phyloP scores from a whole-genome alignment of 768 basidiomycete species.

The Naganishia vishniacii region DNA sequence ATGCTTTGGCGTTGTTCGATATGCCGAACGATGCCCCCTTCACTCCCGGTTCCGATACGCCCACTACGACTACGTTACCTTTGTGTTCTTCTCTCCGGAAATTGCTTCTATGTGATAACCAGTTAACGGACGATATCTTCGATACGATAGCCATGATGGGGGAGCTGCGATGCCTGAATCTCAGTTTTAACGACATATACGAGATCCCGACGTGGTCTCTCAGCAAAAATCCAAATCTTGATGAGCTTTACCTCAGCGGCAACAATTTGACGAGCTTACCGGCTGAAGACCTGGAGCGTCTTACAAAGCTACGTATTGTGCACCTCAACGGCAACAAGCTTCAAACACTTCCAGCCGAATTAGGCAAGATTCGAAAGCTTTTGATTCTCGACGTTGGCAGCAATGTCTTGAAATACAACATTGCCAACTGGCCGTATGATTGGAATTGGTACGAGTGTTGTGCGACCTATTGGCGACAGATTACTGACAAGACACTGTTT shows the following conservation, averaged over 20 bases:
- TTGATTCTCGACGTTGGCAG: constrained; percentile 84
- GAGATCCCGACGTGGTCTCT: constrained; percentile 77
- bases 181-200: constrained; percentile 90
- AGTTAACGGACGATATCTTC: constrained; percentile 70
- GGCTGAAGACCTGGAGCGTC: constrained; percentile 72
- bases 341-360: constrained; percentile 82
- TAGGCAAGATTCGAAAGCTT: constrained; percentile 73
- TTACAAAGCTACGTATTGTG: constrained; percentile 65
- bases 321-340: constrained; percentile 92
- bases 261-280: constrained; percentile 86
- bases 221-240: constrained; percentile 60
- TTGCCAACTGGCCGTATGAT: constrained; percentile 96
- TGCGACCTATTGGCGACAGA: not conserved
- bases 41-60: not conserved
- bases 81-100: constrained; percentile 67
- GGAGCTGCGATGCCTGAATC: constrained; percentile 73
- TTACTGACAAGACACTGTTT: constrained; percentile 53
- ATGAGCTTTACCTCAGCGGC: constrained; percentile 90
- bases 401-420: constrained; percentile 91
- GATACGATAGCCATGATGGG: constrained; percentile 68
- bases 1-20: constrained; percentile 13
- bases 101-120: constrained; percentile 86
- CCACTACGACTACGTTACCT: constrained; percentile 49
- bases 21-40: not conserved
- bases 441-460: constrained; percentile 84